Conservation (phyloP, 371 early-diverging fungal species). For the Batkoa obscura region DNA sequence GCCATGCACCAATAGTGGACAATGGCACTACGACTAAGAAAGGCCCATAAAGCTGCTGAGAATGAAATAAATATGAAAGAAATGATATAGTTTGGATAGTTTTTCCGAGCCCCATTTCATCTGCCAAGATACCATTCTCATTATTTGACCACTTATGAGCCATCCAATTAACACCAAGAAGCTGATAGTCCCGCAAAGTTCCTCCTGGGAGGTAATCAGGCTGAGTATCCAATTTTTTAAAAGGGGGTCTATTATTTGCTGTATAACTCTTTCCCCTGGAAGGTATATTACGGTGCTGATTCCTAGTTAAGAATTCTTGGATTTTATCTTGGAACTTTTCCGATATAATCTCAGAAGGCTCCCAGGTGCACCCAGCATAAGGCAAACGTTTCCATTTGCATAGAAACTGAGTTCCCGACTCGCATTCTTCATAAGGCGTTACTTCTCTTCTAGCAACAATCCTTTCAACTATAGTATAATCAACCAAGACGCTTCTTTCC, state of each 20-base stretch:
- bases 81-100: conserved; percentile 97
- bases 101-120: conserved; percentile 95
- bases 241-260: conserved; percentile 39
- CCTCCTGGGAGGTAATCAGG: conserved; percentile 77
- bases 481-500: conserved; percentile 57
- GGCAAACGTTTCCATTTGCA: conserved; percentile 81
- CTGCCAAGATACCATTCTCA: conserved; percentile 88
- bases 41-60: conserved; percentile 72
- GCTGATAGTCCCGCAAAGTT: conserved; percentile 89
- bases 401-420: conserved; percentile 44
- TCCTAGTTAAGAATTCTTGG: conserved; percentile 66
- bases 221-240: conserved; percentile 52
- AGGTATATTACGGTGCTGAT: conserved; percentile 46
- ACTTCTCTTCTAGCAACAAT: conserved; percentile 48
- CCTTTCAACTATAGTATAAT: conserved; percentile 76
- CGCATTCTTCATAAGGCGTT: conserved; percentile 9
- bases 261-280: conserved; percentile 33
- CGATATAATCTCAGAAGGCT: conserved; percentile 35
- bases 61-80: conserved; percentile 80
- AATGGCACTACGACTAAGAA: conserved; percentile 91
- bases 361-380: conserved; percentile 86
- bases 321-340: conserved; percentile 51
- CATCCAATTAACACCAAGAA: conserved; percentile 97
- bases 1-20: conserved; percentile 88
- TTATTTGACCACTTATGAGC: conserved; percentile 92